Evolutionary conservation across 805 yeast species (phyloP), one percentile per base, ranked within the genome.

Genomic region (Starmerella riodocensis): DNA sequence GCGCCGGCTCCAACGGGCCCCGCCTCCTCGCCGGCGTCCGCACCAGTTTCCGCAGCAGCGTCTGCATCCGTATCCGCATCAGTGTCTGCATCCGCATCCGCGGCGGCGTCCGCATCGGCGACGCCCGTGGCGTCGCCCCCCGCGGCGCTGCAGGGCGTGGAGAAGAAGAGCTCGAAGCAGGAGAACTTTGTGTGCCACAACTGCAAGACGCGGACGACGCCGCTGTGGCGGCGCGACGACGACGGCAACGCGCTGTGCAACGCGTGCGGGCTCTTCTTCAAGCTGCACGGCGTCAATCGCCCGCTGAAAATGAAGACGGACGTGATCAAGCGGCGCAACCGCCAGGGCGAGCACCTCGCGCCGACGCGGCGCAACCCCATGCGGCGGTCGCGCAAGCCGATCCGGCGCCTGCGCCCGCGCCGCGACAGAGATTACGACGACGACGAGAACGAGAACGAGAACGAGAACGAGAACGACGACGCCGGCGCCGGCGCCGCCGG

Each of bases 251-350:
- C 95, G 0, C 64, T 88, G 43, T 88, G 97, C 62, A 88, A 88
- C 59, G 97, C 98, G 0, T 88, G 98, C 64, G 98, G 97, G 0
- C 64, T 88, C 44, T 88, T 88, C 52, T 69, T 82, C 53, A 88
- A 88, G 59, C 65, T 88, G 19, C 97, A 88, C 54, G 97, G 96
- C n/a, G 88, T 84, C 3, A 93, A 83, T 46, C 67, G 97, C 42
- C 98, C 98, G 0, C 64, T 88, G 37, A 79, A 93, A 12, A 65
- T 86, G 52, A 86, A 85, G 55, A 81, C 96, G 0, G 95, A 86
- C 56, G 91, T 86, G 1, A 86, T 88, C 40, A 84, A 85, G 58
- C 83, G 85, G 59, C 71, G 98, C 51, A 94, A 86, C 59, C 68
- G 95, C 36, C 41, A 33, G 29, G 35, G 34, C 13, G 46, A 44